Percentiles rank a stretch among this genome's conserved stretches.
Conservation (phyloP, 176 grass and related monocot genomes). For the Coix lacrymajobi region DNA sequence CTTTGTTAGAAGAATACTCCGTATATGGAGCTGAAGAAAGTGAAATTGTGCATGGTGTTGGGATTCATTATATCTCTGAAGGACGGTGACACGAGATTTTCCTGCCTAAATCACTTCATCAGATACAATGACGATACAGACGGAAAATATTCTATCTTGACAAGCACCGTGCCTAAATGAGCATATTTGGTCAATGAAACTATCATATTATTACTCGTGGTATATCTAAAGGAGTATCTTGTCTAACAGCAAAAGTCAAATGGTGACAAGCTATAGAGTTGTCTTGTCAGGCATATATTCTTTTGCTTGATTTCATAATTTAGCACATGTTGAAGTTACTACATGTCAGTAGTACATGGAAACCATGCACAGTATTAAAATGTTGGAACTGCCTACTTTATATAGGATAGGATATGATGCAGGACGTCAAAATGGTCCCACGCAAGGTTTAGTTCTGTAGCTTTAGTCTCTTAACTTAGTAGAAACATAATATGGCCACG, state of each 20-base stretch:
- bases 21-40: background rate
- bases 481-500: too few species aligned
- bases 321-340: background rate
- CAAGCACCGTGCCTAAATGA: background rate
- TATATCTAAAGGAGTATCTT: background rate
- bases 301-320: background rate
- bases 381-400: too few species aligned
- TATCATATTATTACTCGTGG: background rate
- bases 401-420: too few species aligned
- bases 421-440: too few species aligned
- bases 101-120: background rate
- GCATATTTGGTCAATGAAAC: conserved; percentile 5
- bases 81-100: background rate
- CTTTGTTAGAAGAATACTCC: too few species aligned
- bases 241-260: background rate
- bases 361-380: too few species aligned
- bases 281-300: conserved; percentile 12
- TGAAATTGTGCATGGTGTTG: background rate
- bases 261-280: background rate
- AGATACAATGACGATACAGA: background rate
- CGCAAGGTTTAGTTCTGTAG: too few species aligned
- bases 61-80: background rate
- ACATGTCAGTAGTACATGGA: too few species aligned
- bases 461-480: too few species aligned
- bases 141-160: background rate